Evolutionary conservation across 164 flowering plant genomes (phyloP), one percentile per base, ranked within the genome.

Genomic region (Platanus orientalis): DNA sequence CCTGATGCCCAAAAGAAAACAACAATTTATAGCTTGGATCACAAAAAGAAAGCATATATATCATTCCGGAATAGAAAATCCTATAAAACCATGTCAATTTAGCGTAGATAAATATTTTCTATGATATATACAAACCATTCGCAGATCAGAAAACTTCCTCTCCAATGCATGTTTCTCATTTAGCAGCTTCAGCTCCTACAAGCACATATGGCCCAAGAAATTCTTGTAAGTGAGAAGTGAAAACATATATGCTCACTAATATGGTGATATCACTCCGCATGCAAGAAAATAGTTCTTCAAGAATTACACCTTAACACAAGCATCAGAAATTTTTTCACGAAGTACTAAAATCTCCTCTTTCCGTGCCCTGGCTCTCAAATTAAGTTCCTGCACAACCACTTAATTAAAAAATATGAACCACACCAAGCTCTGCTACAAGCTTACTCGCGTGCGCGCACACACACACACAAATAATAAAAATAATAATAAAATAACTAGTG

Each of bases 141-240:
- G 73, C 65, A 94, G 69, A 56, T 89, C 97, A 51, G 97, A 73
- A 60, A 84, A 61, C 71, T 78, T 87, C 72, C 81, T 86, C 80
- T 91, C 96, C 69, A 89, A 66, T 26, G 73, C 77, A 79, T 78
- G 81, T 64, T 89, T 94, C 76, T 89, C 97, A 69, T 79, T 91
- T 71, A 81, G 65, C 49, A 84, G 63, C 73, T 79, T 84, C 77
- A 87, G 50, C 78, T 91, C 96, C 98, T 91, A 79, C 42, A 50
- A 52, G 42, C 48, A 67, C 28, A 36, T 49, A 25, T 7, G 24
- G 10, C 58, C 24, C 55, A 58, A 9, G 23, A 59, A 59, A 53
- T 62, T 54, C 54, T 28, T 42, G 16, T 28, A 47, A n/a, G 64
- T 54, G 21, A 54, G 29, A 71, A 21, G 21, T 19, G 4, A 21